These are phyloP conservation scores for Tolypocladium amazonense DNA, from an alignment of 2,329 filamentous ascomycete genomes.

Conservation along the genomic window DNA sequence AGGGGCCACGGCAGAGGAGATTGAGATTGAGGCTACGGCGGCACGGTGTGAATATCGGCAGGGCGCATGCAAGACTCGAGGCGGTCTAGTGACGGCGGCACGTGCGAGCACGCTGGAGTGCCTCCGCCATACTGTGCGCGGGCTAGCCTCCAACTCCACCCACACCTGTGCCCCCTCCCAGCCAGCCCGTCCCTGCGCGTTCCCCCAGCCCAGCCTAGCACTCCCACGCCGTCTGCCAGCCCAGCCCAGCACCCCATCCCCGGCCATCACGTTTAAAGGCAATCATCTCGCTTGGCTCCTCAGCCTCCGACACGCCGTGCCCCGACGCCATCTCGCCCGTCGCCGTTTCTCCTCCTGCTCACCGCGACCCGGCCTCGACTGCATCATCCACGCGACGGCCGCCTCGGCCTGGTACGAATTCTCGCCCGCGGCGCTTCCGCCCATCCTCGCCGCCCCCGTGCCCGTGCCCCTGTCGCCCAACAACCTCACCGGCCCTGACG, in stretches of 20 bases:
- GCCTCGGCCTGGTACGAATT: background rate
- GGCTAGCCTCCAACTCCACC: background rate
- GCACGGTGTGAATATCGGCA: background rate
- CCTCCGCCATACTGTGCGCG: no score
- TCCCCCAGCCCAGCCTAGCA: background rate
- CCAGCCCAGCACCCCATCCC: conserved; percentile 13
- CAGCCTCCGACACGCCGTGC: conserved; percentile 32
- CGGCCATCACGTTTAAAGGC: conserved; percentile 29
- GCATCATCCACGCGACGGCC: background rate
- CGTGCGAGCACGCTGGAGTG: background rate
- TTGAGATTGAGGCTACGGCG: background rate
- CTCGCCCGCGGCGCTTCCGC: conserved; percentile 5
- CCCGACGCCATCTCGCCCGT: conserved; percentile 2
- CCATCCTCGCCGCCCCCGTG: conserved; percentile 1
- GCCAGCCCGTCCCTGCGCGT: background rate
- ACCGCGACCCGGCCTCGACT: conserved; percentile 3
- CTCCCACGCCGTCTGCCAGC: background rate
- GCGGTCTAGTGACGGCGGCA: background rate
- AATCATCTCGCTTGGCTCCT: conserved; percentile 43
- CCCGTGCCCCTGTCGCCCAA: conserved; percentile 1
- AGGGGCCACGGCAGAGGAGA: no score
- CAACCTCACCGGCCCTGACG: background rate
- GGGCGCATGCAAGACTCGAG: background rate
- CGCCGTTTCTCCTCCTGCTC: conserved; percentile 6
- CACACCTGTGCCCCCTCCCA: background rate